These are phyloP conservation scores for Trichoderma simmonsii DNA, from an alignment of 2,329 filamentous ascomycete species.

Conservation along the genomic window DNA sequence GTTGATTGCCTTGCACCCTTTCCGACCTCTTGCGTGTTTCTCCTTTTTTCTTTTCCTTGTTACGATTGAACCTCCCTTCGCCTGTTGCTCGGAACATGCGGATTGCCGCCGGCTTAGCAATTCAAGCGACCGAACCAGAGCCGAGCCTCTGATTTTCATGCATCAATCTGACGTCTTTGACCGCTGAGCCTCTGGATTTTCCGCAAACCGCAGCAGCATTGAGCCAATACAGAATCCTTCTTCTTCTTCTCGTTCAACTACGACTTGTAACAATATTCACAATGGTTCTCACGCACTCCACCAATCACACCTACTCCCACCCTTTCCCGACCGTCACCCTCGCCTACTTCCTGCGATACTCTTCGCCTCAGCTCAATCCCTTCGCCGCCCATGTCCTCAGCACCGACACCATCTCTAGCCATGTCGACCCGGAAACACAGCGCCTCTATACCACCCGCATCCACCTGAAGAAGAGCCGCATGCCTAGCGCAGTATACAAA, in stretches of 20 bases:
- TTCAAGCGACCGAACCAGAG: conserved; percentile 1
- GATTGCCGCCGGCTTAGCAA: background rate
- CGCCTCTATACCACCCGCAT: conserved; percentile 75
- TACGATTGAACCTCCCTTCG: background rate
- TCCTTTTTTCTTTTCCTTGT: background rate
- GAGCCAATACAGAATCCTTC: background rate
- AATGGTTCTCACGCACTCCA: conserved; percentile 63
- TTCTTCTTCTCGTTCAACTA: conserved; percentile 9
- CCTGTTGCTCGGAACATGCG: conserved; percentile 13
- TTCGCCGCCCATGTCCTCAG: conserved; percentile 79
- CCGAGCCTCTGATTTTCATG: conserved; percentile 23
- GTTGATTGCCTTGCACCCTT: conserved; percentile 7
- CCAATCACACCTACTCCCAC: conserved; percentile 72
- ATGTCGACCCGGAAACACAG: conserved; percentile 69
- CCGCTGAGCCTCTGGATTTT: conserved; percentile 23
- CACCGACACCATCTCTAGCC: conserved; percentile 75
- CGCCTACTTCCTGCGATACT: conserved; percentile 86
- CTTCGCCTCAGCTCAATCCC: conserved; percentile 66
- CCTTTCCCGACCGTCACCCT: conserved; percentile 82
- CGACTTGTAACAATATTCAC: conserved; percentile 28
- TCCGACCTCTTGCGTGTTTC: background rate
- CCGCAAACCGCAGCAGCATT: background rate
- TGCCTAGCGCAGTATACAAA: conserved; percentile 72
- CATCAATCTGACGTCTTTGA: conserved; percentile 23
- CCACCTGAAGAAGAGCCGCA: conserved; percentile 76